Evolutionary conservation across 805 yeast species (phyloP), one percentile per base, ranked within the genome.

Genomic region (Pichia californica): DNA sequence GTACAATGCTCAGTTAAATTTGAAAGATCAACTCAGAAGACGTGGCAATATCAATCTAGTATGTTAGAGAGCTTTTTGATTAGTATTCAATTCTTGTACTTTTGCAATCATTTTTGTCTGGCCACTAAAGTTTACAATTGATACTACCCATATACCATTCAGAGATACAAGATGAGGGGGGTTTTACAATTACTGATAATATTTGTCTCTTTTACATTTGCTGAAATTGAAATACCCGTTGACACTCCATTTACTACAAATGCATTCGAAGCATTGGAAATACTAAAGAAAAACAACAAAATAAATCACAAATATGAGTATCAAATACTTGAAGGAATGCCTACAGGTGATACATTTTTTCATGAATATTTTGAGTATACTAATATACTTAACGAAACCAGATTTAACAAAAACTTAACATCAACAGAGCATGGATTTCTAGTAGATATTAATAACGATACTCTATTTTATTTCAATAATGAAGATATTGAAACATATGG

Each of bases 301-400:
- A 33, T 11, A 2, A 28, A 26, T 7, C 19, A 32, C 18, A 28
- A 31, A 14, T 43, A 43, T 20, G 27, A 25, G 1, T 43, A 43
- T 18, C 19, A 38, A 10, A 16, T 27, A 7, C 30, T 30, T 14
- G 25, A 30, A 13, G 11, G 30, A 29, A 19, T 8, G 7, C 9
- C 19, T 7, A 23, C 7, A 4, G 18, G 23, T 10, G 27, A 29
- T 16, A 44, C 43, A 19, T 44, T 39, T 10, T 44, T 44, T 19
- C 43, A 44, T 31, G 40, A 38, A 15, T 39, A 39, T n/a, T 39
- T 39, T 26, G 10, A 40, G 11, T 37, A 34, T 15, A 38, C 20
- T 15, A 18, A 18, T 5, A 23, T 25, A 9, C 3, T 3, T 2
- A 37, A 15, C 5, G 20, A 26, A 7, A 5, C 18, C 6, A 7